Evolutionary conservation across 768 basidiomycete genomes (phyloP).

Genomic region (Cystofilobasidium bisporidii): DNA sequence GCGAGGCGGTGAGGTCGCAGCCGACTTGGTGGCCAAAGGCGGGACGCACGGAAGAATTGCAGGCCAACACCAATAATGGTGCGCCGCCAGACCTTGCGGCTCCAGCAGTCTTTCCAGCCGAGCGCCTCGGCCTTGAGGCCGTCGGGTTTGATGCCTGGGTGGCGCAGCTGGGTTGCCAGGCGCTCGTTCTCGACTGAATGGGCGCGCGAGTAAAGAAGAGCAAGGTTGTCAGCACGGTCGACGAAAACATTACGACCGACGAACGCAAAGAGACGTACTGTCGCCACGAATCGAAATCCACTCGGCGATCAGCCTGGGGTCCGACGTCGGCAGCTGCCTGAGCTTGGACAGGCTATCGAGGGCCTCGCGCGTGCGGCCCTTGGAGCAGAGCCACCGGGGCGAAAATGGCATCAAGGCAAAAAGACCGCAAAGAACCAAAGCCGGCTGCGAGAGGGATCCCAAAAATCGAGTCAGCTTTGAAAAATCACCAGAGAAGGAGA

Average conservation of each 20-base stretch:
- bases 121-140: conserved; percentile 18
- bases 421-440: background rate
- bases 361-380: conserved; percentile 30
- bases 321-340: conserved; percentile 10
- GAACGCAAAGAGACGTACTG: background rate
- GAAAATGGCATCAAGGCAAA: background rate
- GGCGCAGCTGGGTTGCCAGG: conserved; percentile 18
- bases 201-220: background rate
- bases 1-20: too few species aligned
- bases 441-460: background rate
- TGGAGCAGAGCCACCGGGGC: conserved; percentile 29
- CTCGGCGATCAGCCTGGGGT: conserved; percentile 28
- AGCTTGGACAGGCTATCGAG: conserved; percentile 28
- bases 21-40: conserved; percentile 25
- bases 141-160: too few species aligned
- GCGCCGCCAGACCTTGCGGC: conserved; percentile 8
- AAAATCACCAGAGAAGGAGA: too few species aligned
- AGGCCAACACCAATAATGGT: conserved; percentile 17
- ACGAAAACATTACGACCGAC: background rate
- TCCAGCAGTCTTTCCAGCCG: conserved; percentile 20
- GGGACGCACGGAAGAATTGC: conserved; percentile 31
- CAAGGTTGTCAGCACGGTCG: background rate
- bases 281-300: conserved; percentile 28
- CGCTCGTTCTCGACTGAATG: conserved; percentile 7
- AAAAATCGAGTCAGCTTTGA: too few species aligned